phyloP scores from a whole-genome alignment of 345 rosid species.

The Mallotus nudiflorus region DNA sequence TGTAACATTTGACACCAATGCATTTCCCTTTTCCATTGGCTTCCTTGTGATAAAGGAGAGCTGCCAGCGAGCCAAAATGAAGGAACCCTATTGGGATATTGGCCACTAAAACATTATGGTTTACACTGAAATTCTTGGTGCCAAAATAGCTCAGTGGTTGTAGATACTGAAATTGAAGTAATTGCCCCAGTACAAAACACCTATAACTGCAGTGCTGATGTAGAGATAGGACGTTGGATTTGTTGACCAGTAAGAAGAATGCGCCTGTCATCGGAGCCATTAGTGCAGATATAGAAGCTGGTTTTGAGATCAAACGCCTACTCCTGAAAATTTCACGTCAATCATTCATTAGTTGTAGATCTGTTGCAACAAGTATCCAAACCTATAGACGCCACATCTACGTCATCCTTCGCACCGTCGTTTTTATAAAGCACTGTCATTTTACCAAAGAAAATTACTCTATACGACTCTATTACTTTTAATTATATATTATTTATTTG shows the following conservation, averaged over 20 bases:
- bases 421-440: too few species aligned
- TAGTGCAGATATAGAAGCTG: constrained; percentile 53
- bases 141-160: constrained; percentile 84
- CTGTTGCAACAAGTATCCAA: too few species aligned
- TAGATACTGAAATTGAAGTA: constrained; percentile 62
- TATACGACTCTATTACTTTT: too few species aligned
- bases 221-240: constrained; percentile 42
- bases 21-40: constrained; percentile 45
- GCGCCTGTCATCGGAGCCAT: constrained; percentile 63
- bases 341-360: too few species aligned
- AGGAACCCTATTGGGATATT: constrained; percentile 86
- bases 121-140: constrained; percentile 62
- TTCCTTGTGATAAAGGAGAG: constrained; percentile 54
- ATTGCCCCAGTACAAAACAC: constrained; percentile 77
- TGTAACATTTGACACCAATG: constrained; percentile 67
- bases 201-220: constrained; percentile 66
- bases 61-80: constrained; percentile 68
- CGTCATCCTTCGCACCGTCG: too few species aligned
- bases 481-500: too few species aligned
- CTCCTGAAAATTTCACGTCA: constrained; percentile 34
- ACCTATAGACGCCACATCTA: too few species aligned
- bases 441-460: too few species aligned
- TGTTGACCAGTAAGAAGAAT: constrained; percentile 56
- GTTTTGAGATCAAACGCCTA: constrained; percentile 45
- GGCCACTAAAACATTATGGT: constrained; percentile 76